Evolutionary conservation across 805 yeast species (phyloP).

Genomic region (Candida jianshihensis): DNA sequence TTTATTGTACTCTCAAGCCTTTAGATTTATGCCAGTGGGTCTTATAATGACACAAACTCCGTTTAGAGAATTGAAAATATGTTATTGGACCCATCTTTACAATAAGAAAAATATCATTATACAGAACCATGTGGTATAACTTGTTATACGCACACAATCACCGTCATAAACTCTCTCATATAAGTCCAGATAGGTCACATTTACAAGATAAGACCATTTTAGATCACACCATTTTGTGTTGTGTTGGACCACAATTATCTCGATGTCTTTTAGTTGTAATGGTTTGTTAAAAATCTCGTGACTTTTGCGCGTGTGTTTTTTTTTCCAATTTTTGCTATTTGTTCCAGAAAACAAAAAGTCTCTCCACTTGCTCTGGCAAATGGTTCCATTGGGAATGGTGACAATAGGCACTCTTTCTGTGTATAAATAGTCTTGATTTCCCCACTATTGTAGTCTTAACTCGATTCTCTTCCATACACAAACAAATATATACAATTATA

Average conservation of each 20-base stretch:
- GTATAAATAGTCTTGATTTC: not conserved
- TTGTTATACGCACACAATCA: too few species aligned
- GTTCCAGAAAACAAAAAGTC: not conserved
- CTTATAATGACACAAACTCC: constrained; percentile 31
- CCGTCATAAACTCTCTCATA: too few species aligned
- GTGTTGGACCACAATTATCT: too few species aligned
- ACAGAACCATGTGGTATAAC: too few species aligned
- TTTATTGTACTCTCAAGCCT: constrained; percentile 32
- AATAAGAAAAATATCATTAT: too few species aligned
- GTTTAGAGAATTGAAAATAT: constrained; percentile 21
- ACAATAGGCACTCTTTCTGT: not conserved
- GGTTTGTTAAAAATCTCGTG: constrained; percentile 1
- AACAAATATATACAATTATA: not conserved
- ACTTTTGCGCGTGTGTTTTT: not conserved
- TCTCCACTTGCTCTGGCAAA: not conserved
- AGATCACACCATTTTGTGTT: too few species aligned
- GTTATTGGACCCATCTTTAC: too few species aligned
- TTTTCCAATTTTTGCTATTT: not conserved
- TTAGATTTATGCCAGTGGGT: constrained; percentile 30
- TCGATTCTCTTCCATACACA: too few species aligned
- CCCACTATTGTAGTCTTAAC: too few species aligned
- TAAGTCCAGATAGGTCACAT: too few species aligned
- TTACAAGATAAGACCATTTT: too few species aligned
- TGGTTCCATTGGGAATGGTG: not conserved
- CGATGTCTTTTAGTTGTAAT: too few species aligned